Base-by-base conservation (phyloP, 768 basidiomycete genomes). In the Pleurotus tuoliensis region DNA sequence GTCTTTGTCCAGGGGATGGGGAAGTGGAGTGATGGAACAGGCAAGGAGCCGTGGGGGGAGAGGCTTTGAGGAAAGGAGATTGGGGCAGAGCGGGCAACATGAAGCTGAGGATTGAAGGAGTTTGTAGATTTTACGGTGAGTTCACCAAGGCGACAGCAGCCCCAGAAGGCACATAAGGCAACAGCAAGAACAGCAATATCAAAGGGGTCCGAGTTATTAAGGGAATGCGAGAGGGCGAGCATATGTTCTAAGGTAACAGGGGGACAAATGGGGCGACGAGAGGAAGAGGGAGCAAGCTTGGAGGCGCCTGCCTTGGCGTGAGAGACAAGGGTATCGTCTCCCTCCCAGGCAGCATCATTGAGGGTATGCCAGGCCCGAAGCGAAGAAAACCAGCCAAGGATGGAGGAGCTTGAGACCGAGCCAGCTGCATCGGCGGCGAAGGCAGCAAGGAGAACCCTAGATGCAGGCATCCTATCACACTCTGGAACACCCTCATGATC, bases 1-100 rank as follows among this genome's bases (percentile, higher is more conserved):
- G 70, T 69, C 53, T 76, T 75, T 0, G 71, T 68, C 67, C 70
- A 73, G 0, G 75, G 73, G 7, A 76, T 71, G 67, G 69, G 24
- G 66, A 65, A 4, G 60, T 58, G 11, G 64, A 58, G 43, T 56
- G 63, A 11, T 45, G 3, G 13, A 22, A 47, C 46, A 47, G 46
- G 15, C 5, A 12, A 18, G 25, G 46, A 47, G 12, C 18, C 7
- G 15, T 15, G 22, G 3, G 47, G 22, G 4, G 47, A 24, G 18
- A 47, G 2, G 6, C 7, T 47, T 16, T 47, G 41, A 22, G 22
- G 25, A 38, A 58, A 55, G 27, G 27, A 40, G 27, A 57, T 22
- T 5, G 7, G 20, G 18, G 52, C 41, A 11, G 40, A 27, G 11
- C 53, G 55, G 0, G 60, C 38, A 24, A 62, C 62, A 55, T 67